Conservation (phyloP, 352 stramenopile species). For the Aphanomyces stellatus region DNA sequence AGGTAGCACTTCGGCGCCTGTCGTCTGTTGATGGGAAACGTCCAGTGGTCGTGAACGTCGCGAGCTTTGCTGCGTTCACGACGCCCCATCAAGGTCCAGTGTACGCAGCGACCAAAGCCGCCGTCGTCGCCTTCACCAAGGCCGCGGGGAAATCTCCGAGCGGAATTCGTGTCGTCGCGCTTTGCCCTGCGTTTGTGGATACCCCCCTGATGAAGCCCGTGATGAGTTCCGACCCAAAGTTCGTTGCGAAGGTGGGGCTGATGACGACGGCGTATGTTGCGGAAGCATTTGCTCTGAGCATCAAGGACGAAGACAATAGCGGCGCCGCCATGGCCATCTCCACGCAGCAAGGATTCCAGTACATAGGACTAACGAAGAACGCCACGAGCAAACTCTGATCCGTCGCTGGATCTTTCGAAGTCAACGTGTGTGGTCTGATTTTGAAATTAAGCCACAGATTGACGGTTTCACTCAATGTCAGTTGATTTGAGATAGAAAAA, state of each 20-base stretch:
- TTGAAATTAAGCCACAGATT: too few species aligned
- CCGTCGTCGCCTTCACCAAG: conserved; percentile 61
- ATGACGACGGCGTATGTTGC: conserved; percentile 16
- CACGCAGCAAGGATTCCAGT: too few species aligned
- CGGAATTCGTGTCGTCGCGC: conserved; percentile 49
- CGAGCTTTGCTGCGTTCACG: conserved; percentile 49
- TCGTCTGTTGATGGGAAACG: neutral
- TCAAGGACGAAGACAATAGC: conserved; percentile 7
- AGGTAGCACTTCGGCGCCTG: conserved; percentile 3
- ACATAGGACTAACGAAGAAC: too few species aligned
- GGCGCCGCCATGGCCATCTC: neutral
- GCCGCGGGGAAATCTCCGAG: conserved; percentile 49
- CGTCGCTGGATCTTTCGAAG: too few species aligned
- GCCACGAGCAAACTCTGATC: too few species aligned
- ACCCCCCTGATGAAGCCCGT: too few species aligned
- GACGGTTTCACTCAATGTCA: too few species aligned
- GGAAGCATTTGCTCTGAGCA: neutral
- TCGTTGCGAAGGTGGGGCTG: too few species aligned
- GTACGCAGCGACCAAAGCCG: conserved; percentile 67
- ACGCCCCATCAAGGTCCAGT: conserved; percentile 46
- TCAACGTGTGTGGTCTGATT: too few species aligned
- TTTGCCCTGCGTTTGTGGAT: conserved; percentile 59
- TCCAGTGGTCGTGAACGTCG: conserved; percentile 56
- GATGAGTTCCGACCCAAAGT: too few species aligned
- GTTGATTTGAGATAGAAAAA: neutral